phyloP scores from a whole-genome alignment of 1,139 yeast species.

The Meyerozyma athensensis region DNA sequence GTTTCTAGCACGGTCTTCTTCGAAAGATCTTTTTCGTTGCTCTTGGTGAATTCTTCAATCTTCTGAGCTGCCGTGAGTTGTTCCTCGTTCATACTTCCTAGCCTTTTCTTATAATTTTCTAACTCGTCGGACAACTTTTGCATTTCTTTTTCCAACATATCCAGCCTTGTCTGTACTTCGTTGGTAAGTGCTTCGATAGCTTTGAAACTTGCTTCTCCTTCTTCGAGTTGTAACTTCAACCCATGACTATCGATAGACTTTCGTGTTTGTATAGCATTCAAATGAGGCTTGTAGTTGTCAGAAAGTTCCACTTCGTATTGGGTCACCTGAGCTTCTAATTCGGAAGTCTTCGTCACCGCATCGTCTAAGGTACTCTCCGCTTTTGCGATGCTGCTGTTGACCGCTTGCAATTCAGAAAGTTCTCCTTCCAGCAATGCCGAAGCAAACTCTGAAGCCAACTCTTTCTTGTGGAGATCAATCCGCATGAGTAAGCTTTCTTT shows the following conservation, averaged over 20 bases:
- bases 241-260: constrained; percentile 31
- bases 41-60: constrained; percentile 59
- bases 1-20: constrained; percentile 56
- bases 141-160: constrained; percentile 30
- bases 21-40: constrained; percentile 61
- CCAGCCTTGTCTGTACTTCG: constrained; percentile 19
- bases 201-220: constrained; percentile 26
- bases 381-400: constrained; percentile 35
- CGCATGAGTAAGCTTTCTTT: constrained; percentile 25
- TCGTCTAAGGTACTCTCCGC: constrained; percentile 39
- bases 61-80: constrained; percentile 52
- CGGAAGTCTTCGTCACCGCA: constrained; percentile 40
- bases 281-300: constrained; percentile 39
- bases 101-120: constrained; percentile 30
- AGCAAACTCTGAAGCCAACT: constrained; percentile 51
- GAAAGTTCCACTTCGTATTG: constrained; percentile 53
- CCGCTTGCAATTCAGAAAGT: constrained; percentile 27
- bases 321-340: constrained; percentile 48
- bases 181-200: constrained; percentile 17
- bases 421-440: constrained; percentile 46
- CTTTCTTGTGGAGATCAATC: constrained; percentile 41
- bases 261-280: constrained; percentile 23
- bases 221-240: constrained; percentile 38
- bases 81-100: constrained; percentile 50
- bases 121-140: constrained; percentile 20